Conservation (phyloP, 2,329 filamentous ascomycete species). For the Venturia pyrina region DNA sequence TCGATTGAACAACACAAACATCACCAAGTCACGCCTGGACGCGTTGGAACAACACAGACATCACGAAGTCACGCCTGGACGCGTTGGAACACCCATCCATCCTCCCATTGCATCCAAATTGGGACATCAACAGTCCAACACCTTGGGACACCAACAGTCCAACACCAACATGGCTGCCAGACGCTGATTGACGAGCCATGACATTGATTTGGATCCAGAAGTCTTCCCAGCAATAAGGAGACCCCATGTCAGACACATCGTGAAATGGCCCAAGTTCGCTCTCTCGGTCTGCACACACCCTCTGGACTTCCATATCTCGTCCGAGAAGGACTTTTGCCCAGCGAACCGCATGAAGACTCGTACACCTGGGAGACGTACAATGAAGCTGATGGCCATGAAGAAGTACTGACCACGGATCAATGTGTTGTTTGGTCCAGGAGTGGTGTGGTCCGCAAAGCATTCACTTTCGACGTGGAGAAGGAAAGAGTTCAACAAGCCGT, state of each 20-base stretch:
- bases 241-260: neutral
- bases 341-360: slow-evolving; percentile 51
- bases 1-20: neutral
- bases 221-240: neutral
- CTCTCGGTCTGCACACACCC: slow-evolving; percentile 83
- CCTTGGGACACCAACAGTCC: neutral
- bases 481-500: slow-evolving; percentile 80
- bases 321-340: slow-evolving; percentile 64
- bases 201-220: neutral
- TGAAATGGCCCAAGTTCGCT: slow-evolving; percentile 79
- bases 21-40: neutral
- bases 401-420: slow-evolving; percentile 64
- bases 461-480: slow-evolving; percentile 77
- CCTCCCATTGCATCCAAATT: neutral
- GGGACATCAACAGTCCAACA: neutral
- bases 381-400: slow-evolving; percentile 37
- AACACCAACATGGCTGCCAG: neutral
- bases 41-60: neutral
- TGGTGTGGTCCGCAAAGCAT: slow-evolving; percentile 73
- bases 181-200: neutral
- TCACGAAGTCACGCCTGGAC: neutral
- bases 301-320: slow-evolving; percentile 75
- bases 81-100: neutral
- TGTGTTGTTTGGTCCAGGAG: slow-evolving; percentile 86
- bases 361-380: slow-evolving; percentile 68